phyloP scores from a whole-genome alignment of 148 eudicot genomes.

The Diospyros lotus region DNA sequence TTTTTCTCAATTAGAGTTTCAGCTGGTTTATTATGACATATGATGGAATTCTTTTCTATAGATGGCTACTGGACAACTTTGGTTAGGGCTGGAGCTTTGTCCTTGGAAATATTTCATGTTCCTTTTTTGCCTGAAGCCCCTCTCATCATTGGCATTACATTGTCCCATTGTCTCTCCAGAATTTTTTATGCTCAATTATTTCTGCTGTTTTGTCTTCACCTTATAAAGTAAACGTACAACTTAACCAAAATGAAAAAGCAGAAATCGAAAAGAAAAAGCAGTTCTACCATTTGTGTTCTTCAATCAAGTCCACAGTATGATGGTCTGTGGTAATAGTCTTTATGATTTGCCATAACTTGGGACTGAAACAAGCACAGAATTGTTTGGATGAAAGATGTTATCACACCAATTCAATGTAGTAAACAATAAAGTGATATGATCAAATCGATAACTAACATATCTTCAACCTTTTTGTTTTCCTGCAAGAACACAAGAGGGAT shows the following conservation, averaged over 20 bases:
- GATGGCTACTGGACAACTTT: not conserved
- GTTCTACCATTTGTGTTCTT: not conserved
- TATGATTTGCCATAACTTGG: too few relatives aligned
- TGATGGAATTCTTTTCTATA: not conserved
- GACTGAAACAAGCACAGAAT: too few relatives aligned
- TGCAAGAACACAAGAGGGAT: too few relatives aligned
- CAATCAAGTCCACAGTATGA: not conserved
- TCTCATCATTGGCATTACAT: not conserved
- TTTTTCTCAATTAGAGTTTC: not conserved
- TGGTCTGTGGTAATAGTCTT: too few relatives aligned
- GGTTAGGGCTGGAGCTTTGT: not conserved
- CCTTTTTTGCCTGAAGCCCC: not conserved
- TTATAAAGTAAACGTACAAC: not conserved
- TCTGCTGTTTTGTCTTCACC: not conserved
- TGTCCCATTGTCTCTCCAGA: not conserved
- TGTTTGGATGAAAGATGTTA: too few relatives aligned
- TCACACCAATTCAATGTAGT: too few relatives aligned
- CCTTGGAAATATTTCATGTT: not conserved
- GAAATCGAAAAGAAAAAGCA: not conserved
- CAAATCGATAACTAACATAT: too few relatives aligned
- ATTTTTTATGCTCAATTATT: not conserved
- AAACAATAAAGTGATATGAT: too few relatives aligned
- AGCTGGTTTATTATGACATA: not conserved
- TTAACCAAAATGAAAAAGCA: not conserved
- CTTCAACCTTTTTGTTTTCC: too few relatives aligned